These are phyloP conservation scores for Posidonia oceanica DNA, from an alignment of 116 monocot genomes.

Conservation along the genomic window DNA sequence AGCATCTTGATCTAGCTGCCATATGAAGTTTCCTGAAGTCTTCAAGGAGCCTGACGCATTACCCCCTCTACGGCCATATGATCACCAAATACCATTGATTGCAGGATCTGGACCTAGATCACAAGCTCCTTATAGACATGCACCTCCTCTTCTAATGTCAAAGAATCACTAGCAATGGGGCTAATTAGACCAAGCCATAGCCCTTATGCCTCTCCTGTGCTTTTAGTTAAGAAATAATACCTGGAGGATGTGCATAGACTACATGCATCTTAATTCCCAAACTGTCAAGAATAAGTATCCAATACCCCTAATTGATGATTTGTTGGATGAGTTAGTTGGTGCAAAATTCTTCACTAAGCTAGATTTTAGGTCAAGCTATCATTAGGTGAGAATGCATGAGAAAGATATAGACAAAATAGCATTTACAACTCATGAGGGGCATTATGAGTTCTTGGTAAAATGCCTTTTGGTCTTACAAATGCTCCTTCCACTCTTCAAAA, in stretches of 20 bases:
- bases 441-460: conserved; percentile 8
- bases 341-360: conserved; percentile 1
- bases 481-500: conserved; percentile 4
- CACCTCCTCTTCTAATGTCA: no score
- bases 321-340: conserved; percentile 6
- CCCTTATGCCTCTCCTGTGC: no score
- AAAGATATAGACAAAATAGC: neutral
- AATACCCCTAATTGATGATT: conserved; percentile 6
- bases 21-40: no score
- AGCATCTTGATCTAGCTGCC: no score
- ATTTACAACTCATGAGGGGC: conserved; percentile 6
- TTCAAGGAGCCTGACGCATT: no score
- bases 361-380: conserved; percentile 7
- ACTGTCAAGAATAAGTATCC: conserved; percentile 1
- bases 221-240: no score
- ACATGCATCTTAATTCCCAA: neutral
- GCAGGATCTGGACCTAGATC: no score
- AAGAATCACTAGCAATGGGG: no score
- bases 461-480: neutral
- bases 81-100: no score
- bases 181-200: no score
- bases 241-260: conserved; percentile 2
- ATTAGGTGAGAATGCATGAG: conserved; percentile 4
- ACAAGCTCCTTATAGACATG: no score
- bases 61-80: no score